These are phyloP conservation scores for Pseudoperonospora humuli DNA, from an alignment of 352 stramenopile genomes.

Conservation along the genomic window DNA sequence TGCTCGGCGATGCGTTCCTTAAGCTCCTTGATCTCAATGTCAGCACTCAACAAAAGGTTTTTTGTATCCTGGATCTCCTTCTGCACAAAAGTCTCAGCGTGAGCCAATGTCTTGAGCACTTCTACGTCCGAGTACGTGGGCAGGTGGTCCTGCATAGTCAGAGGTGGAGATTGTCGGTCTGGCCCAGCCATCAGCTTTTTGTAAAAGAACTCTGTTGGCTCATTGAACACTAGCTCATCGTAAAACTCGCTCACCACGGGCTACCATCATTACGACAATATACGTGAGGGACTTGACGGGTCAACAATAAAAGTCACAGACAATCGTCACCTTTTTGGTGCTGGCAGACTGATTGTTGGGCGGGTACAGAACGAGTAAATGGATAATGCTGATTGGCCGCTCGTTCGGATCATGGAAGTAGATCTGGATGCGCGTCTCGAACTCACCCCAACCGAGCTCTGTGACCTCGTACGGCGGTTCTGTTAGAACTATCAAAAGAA, in stretches of 20 bases:
- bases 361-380: constrained; percentile 82
- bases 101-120: constrained; percentile 77
- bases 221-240: constrained; percentile 97
- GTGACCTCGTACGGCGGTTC: constrained; percentile 94
- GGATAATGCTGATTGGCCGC: constrained; percentile 87
- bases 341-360: constrained; percentile 80
- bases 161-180: constrained; percentile 53
- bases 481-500: constrained; percentile 70
- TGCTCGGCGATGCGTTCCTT: constrained; percentile 67
- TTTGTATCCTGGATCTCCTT: constrained; percentile 70
- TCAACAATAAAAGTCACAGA: not conserved
- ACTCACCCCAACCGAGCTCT: constrained; percentile 96
- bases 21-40: constrained; percentile 70
- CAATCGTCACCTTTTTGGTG: constrained; percentile 74
- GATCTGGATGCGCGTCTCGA: constrained; percentile 94
- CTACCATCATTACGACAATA: constrained; percentile 22
- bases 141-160: constrained; percentile 80
- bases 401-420: constrained; percentile 93
- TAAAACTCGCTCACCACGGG: constrained; percentile 94
- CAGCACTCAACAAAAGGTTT: constrained; percentile 47
- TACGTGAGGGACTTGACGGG: not conserved
- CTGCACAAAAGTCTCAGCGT: constrained; percentile 77
- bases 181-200: constrained; percentile 80
- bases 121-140: constrained; percentile 84
- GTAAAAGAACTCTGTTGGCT: constrained; percentile 94